phyloP scores from a whole-genome alignment of 106 monocot genomes.

The Dendrobium chrysotoxum region DNA sequence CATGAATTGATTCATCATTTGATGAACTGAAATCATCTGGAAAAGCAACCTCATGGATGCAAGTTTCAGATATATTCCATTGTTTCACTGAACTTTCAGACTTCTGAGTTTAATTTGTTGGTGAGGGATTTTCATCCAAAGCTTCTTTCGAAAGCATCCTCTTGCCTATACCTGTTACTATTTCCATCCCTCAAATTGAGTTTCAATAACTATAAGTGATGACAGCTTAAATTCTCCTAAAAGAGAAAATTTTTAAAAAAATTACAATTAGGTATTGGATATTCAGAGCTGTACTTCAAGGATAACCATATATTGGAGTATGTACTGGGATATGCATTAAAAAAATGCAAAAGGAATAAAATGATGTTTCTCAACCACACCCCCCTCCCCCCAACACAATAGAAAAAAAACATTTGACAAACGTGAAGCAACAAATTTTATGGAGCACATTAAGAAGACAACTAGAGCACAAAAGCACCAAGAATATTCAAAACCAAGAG shows the following conservation, averaged over 20 bases:
- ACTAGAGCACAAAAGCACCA: neutral
- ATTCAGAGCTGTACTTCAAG: neutral
- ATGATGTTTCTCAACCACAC: neutral
- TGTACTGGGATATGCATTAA: neutral
- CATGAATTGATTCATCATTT: slow-evolving; percentile 48
- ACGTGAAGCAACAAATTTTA: neutral
- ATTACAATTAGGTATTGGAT: neutral
- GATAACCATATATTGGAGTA: neutral
- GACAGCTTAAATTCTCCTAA: neutral
- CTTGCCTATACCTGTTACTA: neutral
- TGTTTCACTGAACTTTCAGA: slow-evolving; percentile 25
- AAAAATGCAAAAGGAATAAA: neutral
- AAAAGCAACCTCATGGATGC: slow-evolving; percentile 94
- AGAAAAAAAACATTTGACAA: neutral
- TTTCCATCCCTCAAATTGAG: slow-evolving; percentile 20
- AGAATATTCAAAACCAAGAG: no score
- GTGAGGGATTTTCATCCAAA: neutral
- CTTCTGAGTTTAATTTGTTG: neutral
- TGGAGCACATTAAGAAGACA: neutral
- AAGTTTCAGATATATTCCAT: slow-evolving; percentile 51
- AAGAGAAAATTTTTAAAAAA: neutral
- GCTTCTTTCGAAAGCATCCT: slow-evolving; percentile 17
- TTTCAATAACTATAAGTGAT: neutral
- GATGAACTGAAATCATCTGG: slow-evolving; percentile 48
- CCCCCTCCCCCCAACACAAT: neutral